Evolutionary conservation across 208 protist genomes (phyloP), one percentile per base, ranked within the genome.

Genomic region (Phytomonas sp.): DNA sequence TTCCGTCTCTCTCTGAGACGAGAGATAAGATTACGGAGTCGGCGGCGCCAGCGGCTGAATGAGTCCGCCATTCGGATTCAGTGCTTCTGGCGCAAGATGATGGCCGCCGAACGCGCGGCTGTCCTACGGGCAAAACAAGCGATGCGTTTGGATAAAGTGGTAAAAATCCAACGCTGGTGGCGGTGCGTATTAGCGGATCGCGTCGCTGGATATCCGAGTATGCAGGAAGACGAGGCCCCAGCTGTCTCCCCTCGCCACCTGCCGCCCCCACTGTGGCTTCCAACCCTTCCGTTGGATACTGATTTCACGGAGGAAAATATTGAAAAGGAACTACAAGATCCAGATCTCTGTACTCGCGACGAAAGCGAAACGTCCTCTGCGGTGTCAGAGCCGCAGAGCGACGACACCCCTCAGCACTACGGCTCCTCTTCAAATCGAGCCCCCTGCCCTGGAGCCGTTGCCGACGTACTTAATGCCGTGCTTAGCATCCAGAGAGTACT

Each of bases 31-130:
- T 32, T 67, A 36, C 83, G 87, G 60, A 71, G 73, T 15, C 62
- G 26, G 4, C 60, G 70, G 43, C 80, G 81, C n/a, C 30, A 73
- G 62, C 62, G 71, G 26, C 70, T 76, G 15, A 51, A 66, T 23
- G 29, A 66, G 28, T 87, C 89, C n/a, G 87, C 82, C 4, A 62
- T 93, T 40, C 71, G 56, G 37, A 70, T 96, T 40, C 91, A 96
- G 80, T 91, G 86, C 74, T 91, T 92, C 77, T 96, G 91, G 91
- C 81, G 91, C 33, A 89, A 82, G 74, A 83, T 87, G 75, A 63
- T 75, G 66, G 91, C 91, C 17, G 79, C 71, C 31, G 85, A 88
- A 66, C 51, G 71, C 6, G 23, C 33, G 46, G 32, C 46, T 73
- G 30, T 83, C 77, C 4, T 67, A 77, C 26, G 87, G 61, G 74